Evolutionary conservation across 2,329 filamentous ascomycete genomes (phyloP).

Genomic region (Coniella lustricola): DNA sequence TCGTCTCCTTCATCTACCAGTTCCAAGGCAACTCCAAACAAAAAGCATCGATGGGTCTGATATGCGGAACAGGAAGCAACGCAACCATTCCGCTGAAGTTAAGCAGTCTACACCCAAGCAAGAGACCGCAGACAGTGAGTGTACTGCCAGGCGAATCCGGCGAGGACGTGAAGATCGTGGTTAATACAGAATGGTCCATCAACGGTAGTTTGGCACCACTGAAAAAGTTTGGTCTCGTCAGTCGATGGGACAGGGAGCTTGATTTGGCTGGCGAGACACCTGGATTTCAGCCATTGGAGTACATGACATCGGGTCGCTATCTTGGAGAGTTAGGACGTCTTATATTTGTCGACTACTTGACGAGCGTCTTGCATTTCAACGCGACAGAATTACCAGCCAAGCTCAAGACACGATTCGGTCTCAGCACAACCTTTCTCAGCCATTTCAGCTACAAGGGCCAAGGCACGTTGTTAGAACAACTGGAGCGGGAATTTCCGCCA

Average conservation of each 20-base stretch:
- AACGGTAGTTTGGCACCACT: conserved; percentile 66
- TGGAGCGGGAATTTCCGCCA: conserved; percentile 47
- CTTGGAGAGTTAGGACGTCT: conserved; percentile 69
- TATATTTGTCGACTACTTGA: conserved; percentile 60
- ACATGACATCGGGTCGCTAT: conserved; percentile 75
- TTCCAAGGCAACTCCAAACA: conserved; percentile 54
- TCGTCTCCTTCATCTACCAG: conserved; percentile 70
- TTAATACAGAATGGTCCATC: conserved; percentile 83
- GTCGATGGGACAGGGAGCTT: conserved; percentile 61
- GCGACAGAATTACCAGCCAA: conserved; percentile 44
- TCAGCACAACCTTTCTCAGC: conserved; percentile 68
- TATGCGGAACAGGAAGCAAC: conserved; percentile 76
- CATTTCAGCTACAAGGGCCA: conserved; percentile 53
- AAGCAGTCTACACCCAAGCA: conserved; percentile 54
- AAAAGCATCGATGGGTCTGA: conserved; percentile 70
- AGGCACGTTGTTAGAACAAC: conserved; percentile 37
- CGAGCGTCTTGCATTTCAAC: conserved; percentile 32
- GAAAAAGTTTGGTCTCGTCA: conserved; percentile 55
- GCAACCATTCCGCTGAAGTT: conserved; percentile 69
- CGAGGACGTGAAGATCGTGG: conserved; percentile 57
- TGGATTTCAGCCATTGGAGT: conserved; percentile 76
- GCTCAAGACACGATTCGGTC: conserved; percentile 51
- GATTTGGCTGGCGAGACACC: conserved; percentile 61
- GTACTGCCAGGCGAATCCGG: conserved; percentile 37
- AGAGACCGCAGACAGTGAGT: conserved; percentile 45